Percentiles rank a stretch among this genome's conserved stretches.
phyloP scores from a whole-genome alignment of 208 protist genomes.

The Leptomonas pyrrhocoris region DNA sequence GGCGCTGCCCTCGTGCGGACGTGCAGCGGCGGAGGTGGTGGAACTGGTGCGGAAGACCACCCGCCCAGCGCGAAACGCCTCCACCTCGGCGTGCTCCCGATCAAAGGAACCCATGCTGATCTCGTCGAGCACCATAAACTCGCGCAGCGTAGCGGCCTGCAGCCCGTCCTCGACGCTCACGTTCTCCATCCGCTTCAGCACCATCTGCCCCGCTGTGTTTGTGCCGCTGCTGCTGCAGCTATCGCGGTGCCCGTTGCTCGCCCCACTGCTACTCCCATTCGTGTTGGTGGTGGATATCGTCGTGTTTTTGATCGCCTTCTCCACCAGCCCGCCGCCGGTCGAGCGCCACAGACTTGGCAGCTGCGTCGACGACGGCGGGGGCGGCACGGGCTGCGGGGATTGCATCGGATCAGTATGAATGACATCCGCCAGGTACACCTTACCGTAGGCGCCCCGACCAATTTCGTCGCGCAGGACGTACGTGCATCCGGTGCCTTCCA shows the following conservation, averaged over 20 bases:
- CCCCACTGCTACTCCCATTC: background rate
- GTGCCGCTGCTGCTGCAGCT: slow-evolving; percentile 36
- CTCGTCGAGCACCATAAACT: slow-evolving; percentile 93
- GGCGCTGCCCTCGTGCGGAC: background rate
- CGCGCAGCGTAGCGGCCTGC: slow-evolving; percentile 82
- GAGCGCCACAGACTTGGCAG: slow-evolving; percentile 7
- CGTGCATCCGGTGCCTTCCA: slow-evolving; percentile 35
- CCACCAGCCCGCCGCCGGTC: background rate
- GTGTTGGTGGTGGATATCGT: too few relatives aligned
- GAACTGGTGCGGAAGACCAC: slow-evolving; percentile 13
- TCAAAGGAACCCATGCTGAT: slow-evolving; percentile 48
- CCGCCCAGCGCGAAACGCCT: slow-evolving; percentile 18
- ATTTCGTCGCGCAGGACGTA: slow-evolving; percentile 91
- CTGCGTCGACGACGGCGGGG: background rate
- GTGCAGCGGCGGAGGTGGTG: background rate
- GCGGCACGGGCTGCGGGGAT: slow-evolving; percentile 3
- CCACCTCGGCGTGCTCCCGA: slow-evolving; percentile 21
- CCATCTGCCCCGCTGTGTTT: slow-evolving; percentile 48
- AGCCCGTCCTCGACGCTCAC: slow-evolving; percentile 82
- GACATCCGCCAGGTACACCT: slow-evolving; percentile 91
- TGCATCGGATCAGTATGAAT: slow-evolving; percentile 11
- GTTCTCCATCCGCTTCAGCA: slow-evolving; percentile 82
- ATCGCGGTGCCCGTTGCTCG: slow-evolving; percentile 33
- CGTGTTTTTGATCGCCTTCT: too few relatives aligned
- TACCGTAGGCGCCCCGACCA: slow-evolving; percentile 96